A percentile compares a stretch with the other conserved stretches of the same genome.
These are phyloP conservation scores for Boletus barrowsii DNA, from an alignment of 768 basidiomycete genomes.

Conservation along the genomic window DNA sequence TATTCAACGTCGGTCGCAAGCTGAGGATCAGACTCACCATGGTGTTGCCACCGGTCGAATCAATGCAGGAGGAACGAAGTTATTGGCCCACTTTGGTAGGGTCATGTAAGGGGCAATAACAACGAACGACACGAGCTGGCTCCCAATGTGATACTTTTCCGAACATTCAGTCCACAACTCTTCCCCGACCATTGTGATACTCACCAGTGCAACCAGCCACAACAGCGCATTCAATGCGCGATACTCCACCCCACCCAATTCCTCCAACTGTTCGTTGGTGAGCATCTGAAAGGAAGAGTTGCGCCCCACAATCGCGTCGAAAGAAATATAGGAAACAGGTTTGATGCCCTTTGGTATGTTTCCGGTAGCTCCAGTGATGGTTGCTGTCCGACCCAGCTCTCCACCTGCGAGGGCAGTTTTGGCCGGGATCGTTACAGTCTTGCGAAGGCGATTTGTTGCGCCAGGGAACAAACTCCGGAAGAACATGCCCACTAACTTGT, in stretches of 20 bases:
- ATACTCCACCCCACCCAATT: conserved; percentile 93
- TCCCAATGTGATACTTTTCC: conserved; percentile 70
- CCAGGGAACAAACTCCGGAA: conserved; percentile 63
- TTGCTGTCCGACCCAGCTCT: conserved; percentile 26
- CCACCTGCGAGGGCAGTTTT: conserved; percentile 52
- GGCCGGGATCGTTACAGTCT: conserved; percentile 73
- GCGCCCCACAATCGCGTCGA: conserved; percentile 79
- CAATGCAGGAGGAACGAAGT: conserved; percentile 60
- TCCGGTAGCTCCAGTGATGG: conserved; percentile 10
- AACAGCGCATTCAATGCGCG: conserved; percentile 75
- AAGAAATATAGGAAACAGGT: conserved; percentile 77
- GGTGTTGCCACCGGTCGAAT: conserved; percentile 52
- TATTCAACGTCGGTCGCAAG: background rate
- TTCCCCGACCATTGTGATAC: conserved; percentile 25
- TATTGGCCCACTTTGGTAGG: conserved; percentile 50
- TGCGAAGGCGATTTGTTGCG: conserved; percentile 52
- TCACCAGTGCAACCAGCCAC: conserved; percentile 74
- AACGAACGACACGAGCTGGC: conserved; percentile 66
- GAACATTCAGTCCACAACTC: background rate
- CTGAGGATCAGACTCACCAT: conserved; percentile 48
- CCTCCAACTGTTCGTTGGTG: conserved; percentile 81
- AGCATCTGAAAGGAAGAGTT: conserved; percentile 72
- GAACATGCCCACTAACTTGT: conserved; percentile 47
- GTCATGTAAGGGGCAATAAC: conserved; percentile 83
- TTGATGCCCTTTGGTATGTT: conserved; percentile 41